phyloP scores from a whole-genome alignment of 2,329 filamentous ascomycete genomes.

The Chaetomium sp. region DNA sequence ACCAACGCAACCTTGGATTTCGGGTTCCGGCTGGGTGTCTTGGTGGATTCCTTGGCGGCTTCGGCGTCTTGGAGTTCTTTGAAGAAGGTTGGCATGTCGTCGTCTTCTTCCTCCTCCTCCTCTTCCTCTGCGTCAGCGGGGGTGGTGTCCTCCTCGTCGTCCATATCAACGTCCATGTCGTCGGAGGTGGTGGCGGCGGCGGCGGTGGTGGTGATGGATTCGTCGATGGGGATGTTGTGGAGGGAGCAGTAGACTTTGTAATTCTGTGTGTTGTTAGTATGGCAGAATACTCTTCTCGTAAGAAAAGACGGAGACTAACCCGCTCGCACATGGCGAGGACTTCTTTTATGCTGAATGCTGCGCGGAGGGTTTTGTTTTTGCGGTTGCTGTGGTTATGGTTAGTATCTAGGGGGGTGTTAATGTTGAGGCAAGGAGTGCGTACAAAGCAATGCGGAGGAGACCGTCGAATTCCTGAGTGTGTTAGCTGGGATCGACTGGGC shows the following conservation, averaged over 20 bases:
- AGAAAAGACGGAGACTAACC: conserved; percentile 3
- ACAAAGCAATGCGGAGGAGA: conserved; percentile 70
- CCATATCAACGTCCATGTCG: conserved; percentile 25
- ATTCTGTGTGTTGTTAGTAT: conserved; percentile 44
- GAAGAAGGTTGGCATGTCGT: conserved; percentile 80
- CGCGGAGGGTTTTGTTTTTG: conserved; percentile 85
- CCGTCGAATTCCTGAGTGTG: conserved; percentile 78
- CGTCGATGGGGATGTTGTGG: conserved; percentile 73
- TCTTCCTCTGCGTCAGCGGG: conserved; percentile 37
- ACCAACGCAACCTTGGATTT: conserved; percentile 75
- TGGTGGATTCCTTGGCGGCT: conserved; percentile 35
- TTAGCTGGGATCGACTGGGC: not conserved
- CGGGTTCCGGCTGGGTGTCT: conserved; percentile 63
- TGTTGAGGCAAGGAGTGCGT: conserved; percentile 33
- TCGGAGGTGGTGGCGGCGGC: conserved; percentile 27
- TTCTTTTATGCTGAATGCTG: conserved; percentile 72
- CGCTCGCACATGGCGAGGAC: conserved; percentile 74
- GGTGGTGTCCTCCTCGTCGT: conserved; percentile 34
- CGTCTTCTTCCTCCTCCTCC: conserved; percentile 52
- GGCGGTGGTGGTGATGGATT: conserved; percentile 45
- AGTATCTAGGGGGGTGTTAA: conserved; percentile 25
- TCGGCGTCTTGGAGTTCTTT: conserved; percentile 49
- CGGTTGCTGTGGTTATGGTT: conserved; percentile 38
- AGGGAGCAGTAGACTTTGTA: conserved; percentile 87
- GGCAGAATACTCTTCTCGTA: no score